Base-by-base conservation (phyloP, 2,329 filamentous ascomycete genomes). In the Fusarium veterinarium region DNA sequence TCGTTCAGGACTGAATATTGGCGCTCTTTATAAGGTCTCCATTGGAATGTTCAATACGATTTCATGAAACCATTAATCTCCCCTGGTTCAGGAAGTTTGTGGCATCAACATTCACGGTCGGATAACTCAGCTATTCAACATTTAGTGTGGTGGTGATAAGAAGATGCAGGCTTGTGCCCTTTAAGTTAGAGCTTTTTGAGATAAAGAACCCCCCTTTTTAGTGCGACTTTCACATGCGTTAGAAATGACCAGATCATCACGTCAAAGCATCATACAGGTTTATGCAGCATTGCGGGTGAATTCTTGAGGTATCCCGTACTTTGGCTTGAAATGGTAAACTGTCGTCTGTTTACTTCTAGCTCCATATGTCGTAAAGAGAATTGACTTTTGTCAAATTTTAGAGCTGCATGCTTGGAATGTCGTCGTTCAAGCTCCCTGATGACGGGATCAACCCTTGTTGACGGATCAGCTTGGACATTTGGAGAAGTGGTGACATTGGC, bases 191-290 rank as follows among this genome's bases (percentile, higher is more conserved):
- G 38, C 61, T 53, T 64, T 46, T 55, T 60, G 40, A 69, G 64
- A 64, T 69, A 65, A 62, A 56, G 65, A 61, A 44, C 71, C 73
- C 72, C 75, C 68, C 62, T 71, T 75, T 75, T 77, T 77, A 77
- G 75, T 73, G 73, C 71, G 64, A 75, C 63, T 77, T 74, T 77
- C 76, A 77, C 76, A 77, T 77, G 76, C 71, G 74, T 73, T 72
- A 67, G 72, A 76, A 75, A 69, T 76, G 75, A 77, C 75, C 75
- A 76, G 73, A 76, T 76, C 64, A 77, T 77, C 75, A 76, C 65
- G 71, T 74, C 75, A 73, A 77, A 69, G 66, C 75, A 77, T 73
- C 71, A 76, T 73, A 65, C 69, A 72, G 63, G 60, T 74, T 56
- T 57, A 56, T 73, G 70, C 65, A 61, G 41, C 46, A 20, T 57